These are phyloP conservation scores for Chalaropsis thielavioides DNA, from an alignment of 2,329 filamentous ascomycete species.

Conservation along the genomic window DNA sequence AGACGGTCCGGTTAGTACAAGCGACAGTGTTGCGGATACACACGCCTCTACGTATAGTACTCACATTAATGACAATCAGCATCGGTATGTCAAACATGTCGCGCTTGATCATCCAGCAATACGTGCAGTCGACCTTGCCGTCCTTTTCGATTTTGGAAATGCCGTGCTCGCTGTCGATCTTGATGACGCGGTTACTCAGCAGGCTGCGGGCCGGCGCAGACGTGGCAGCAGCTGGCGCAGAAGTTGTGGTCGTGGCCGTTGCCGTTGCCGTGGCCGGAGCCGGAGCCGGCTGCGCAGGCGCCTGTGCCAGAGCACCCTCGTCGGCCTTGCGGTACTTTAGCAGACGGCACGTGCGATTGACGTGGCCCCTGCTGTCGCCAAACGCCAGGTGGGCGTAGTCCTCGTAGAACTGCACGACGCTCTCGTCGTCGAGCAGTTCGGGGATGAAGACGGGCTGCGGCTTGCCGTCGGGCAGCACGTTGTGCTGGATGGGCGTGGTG, in stretches of 20 bases:
- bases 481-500: conserved; percentile 35
- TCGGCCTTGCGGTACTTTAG: conserved; percentile 61
- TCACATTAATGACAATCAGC: conserved; percentile 95
- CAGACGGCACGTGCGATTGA: conserved; percentile 69
- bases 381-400: conserved; percentile 89
- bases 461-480: conserved; percentile 32
- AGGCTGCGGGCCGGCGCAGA: conserved; percentile 27
- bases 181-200: conserved; percentile 44
- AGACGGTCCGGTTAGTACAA: background rate
- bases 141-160: conserved; percentile 73
- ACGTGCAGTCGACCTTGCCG: conserved; percentile 86
- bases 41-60: conserved; percentile 27
- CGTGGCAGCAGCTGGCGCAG: conserved; percentile 21
- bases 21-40: background rate
- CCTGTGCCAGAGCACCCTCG: conserved; percentile 18
- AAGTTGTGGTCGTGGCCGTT: conserved; percentile 18
- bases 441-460: conserved; percentile 77
- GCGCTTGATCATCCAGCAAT: conserved; percentile 92
- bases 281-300: background rate
- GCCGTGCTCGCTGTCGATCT: conserved; percentile 58
- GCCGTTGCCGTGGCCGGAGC: conserved; percentile 5
- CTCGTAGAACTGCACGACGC: conserved; percentile 87
- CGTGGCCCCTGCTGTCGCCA: conserved; percentile 73
- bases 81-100: conserved; percentile 98
- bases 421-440: conserved; percentile 85